These are phyloP conservation scores for Penicillium brasilianum DNA, from an alignment of 2,329 filamentous ascomycete genomes.

Conservation along the genomic window DNA sequence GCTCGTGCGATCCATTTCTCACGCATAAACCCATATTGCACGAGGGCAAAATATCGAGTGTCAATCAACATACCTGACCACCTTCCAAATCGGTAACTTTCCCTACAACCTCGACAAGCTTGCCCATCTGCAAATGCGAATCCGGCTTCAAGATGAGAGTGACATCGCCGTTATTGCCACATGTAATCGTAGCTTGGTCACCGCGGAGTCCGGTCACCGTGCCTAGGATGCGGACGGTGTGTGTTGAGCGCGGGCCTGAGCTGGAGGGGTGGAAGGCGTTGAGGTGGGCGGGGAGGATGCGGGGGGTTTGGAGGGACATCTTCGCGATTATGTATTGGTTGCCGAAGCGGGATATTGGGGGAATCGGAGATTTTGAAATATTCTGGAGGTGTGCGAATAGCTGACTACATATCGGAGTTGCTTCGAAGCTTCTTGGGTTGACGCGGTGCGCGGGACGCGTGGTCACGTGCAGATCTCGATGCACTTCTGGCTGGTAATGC, in stretches of 20 bases:
- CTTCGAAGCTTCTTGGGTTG: constrained; percentile 1
- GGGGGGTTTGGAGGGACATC: constrained; percentile 79
- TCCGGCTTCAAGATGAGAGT: constrained; percentile 72
- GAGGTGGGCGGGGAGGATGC: constrained; percentile 80
- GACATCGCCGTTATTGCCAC: constrained; percentile 70
- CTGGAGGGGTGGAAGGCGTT: constrained; percentile 69
- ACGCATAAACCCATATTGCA: neutral
- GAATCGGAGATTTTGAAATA: neutral
- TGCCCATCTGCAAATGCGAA: constrained; percentile 51
- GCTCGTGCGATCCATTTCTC: neutral
- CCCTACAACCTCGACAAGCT: constrained; percentile 53
- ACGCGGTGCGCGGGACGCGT: constrained; percentile 31
- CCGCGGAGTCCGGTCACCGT: constrained; percentile 82
- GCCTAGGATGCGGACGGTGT: constrained; percentile 83
- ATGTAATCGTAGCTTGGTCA: constrained; percentile 79
- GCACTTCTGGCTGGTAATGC: neutral
- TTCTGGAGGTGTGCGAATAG: constrained; percentile 5
- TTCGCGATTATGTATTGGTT: constrained; percentile 21
- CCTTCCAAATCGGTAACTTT: constrained; percentile 51
- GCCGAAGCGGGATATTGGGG: no score
- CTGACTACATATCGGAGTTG: neutral
- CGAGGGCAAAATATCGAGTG: neutral
- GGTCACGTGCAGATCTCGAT: constrained; percentile 25
- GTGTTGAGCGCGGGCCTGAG: constrained; percentile 47
- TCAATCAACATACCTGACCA: constrained; percentile 40